Evolutionary conservation across 768 basidiomycete genomes (phyloP), one percentile per base, ranked within the genome.

Genomic region (Kwoniella newhampshirensis): DNA sequence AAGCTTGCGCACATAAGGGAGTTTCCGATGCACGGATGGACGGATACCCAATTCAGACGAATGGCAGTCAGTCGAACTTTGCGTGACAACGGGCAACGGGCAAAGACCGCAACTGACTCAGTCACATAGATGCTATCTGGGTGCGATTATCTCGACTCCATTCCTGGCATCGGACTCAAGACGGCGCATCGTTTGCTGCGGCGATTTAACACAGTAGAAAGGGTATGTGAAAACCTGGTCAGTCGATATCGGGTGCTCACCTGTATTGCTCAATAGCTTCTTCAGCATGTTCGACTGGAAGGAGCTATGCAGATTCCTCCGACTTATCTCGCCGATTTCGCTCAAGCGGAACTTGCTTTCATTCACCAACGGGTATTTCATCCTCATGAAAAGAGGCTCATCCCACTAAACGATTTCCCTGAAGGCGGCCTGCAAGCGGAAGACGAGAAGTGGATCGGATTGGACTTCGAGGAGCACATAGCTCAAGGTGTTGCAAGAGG

Each of bases 351-450:
- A 74, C 86, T 86, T 63, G 93, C 90, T 50, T 99, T 98, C 71
- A 79, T 89, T 49, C 86, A 97, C 75, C 96, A 98, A 69, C 81
- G 91, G 53, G 91, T 97, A 37, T 99, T 88, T 75, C 87, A 89
- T 76, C 91, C 94, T 0, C 60, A 78, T 20, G 62, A 78, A 30
- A 80, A 85, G 74, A 79, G 75, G 54, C 78, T 98, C 13, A 86
- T 90, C 1, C 83, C 88, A 71, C 75, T 98, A 57, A 84, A 81
- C 23, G 83, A 84, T 1, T 70, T 82, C 7, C 80, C 87, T 0
- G 81, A 78, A 28, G 81, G 55, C 12, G 67, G 71, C 13, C 41
- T 76, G 28, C 51, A 46, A 3, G 64, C 59, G 35, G 45, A 64
- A 8, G 73, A 76, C 45, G 59, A 69, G 47, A 56, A 51, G 25